Evolutionary conservation across 164 flowering plant genomes (phyloP).

Genomic region (Cinnamomum chago): DNA sequence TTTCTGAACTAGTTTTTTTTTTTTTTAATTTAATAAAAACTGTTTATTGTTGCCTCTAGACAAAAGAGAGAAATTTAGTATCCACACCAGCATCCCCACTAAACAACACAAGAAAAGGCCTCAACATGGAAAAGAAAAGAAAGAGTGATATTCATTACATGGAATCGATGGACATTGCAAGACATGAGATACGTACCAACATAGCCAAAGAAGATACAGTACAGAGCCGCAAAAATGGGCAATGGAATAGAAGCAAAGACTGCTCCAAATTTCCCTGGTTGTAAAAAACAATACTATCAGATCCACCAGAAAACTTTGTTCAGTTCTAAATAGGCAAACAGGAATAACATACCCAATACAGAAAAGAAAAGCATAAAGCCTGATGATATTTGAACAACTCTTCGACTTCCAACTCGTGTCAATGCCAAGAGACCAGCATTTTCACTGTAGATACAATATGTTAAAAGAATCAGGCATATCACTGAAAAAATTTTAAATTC

Average conservation of each 20-base stretch:
- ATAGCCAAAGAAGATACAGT: slow-evolving; percentile 56
- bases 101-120: too few species aligned
- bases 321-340: neutral
- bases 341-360: slow-evolving; percentile 42
- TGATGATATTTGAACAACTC: slow-evolving; percentile 66
- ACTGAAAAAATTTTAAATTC: neutral
- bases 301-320: neutral
- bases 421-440: slow-evolving; percentile 75
- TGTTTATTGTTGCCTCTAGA: too few species aligned
- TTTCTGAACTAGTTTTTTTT: too few species aligned
- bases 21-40: too few species aligned
- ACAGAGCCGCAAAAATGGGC: slow-evolving; percentile 31
- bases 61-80: too few species aligned
- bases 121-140: neutral
- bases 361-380: slow-evolving; percentile 77
- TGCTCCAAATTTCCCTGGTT: slow-evolving; percentile 28
- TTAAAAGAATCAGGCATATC: neutral
- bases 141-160: neutral
- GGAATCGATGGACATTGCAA: too few species aligned
- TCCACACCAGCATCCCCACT: too few species aligned
- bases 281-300: neutral
- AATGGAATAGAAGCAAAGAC: slow-evolving; percentile 29
- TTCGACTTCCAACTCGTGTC: slow-evolving; percentile 73
- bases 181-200: slow-evolving; percentile 39
- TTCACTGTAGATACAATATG: slow-evolving; percentile 39